Evolutionary conservation across 1,139 yeast species (phyloP).

Genomic region (Arxiozyma bovina): DNA sequence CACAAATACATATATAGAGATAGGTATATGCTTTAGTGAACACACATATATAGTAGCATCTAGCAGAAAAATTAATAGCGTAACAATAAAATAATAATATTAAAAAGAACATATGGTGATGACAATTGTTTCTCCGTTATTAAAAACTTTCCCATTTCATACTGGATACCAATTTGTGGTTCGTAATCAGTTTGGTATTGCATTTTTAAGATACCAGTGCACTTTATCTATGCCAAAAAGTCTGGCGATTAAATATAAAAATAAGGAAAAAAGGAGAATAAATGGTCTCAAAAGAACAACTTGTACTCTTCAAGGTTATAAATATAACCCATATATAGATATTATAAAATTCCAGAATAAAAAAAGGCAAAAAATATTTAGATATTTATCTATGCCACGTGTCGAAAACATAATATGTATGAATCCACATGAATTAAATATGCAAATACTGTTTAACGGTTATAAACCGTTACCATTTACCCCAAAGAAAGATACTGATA

Average conservation of each 20-base stretch:
- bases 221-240: not conserved
- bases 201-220: conserved; percentile 3
- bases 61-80: not conserved
- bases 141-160: not conserved
- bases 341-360: not conserved
- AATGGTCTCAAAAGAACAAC: not conserved
- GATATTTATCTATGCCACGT: conserved; percentile 27
- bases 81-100: not conserved
- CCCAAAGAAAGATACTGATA: not conserved
- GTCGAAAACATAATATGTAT: conserved; percentile 20
- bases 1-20: no score
- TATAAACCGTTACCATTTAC: conserved; percentile 25
- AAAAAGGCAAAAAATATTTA: conserved; percentile 4
- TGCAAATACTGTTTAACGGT: conserved; percentile 25
- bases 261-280: not conserved
- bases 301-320: conserved; percentile 1
- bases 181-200: conserved; percentile 1
- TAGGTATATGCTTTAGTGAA: not conserved
- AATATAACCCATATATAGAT: not conserved
- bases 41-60: not conserved
- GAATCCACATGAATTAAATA: conserved; percentile 19
- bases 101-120: not conserved
- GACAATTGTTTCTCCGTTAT: conserved; percentile 1
- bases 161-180: not conserved
- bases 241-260: not conserved